Evolutionary conservation across 768 basidiomycete species (phyloP), one percentile per base, ranked within the genome.

Genomic region (Leccinum truebloodii): DNA sequence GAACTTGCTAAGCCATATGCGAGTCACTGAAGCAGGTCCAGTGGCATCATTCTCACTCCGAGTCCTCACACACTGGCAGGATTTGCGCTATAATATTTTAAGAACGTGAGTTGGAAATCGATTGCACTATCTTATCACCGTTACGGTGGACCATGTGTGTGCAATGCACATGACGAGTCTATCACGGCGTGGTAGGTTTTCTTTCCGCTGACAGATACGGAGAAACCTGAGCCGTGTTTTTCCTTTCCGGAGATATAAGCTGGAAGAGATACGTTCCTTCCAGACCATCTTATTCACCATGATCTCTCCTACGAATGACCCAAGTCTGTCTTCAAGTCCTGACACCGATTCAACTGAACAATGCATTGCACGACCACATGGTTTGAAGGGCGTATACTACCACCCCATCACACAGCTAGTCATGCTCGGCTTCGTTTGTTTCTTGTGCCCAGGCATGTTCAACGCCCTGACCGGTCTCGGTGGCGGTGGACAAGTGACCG

Each of bases 381-480:
- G 86, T 14, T 55, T 83, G 57, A 82, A 75, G 67, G 84, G 83
- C 10, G 6, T 87, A 24, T 89, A 88, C 68, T 81, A 83, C 63
- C 78, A 87, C 64, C 81, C 86, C n/a, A 62, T 67, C 28, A 71
- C 68, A 35, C 71, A 72, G 41, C 76, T 88, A 57, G 46, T 51
- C 28, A 79, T 92, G 79, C 79, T 91, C 49, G 90, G 89, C 51
- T 80, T 92, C 50, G 84, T 90, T 50, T 72, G 73, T 63, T 86
- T 86, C 70, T 84, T 86, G 84, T 64, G 76, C 57, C 75, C 75
- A 72, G 90, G 90, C 58, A 81, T 92, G 58, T 93, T 90, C 75
- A 93, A 93, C 67, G 86, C 90, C 2, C 75, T 92, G 63, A 88
- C 84, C 61, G 90, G 92, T 28, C 79, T 95, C 53, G 92, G 92